Conservation (phyloP, 495 filamentous ascomycete genomes). For the Astrothelium subdiscretum region DNA sequence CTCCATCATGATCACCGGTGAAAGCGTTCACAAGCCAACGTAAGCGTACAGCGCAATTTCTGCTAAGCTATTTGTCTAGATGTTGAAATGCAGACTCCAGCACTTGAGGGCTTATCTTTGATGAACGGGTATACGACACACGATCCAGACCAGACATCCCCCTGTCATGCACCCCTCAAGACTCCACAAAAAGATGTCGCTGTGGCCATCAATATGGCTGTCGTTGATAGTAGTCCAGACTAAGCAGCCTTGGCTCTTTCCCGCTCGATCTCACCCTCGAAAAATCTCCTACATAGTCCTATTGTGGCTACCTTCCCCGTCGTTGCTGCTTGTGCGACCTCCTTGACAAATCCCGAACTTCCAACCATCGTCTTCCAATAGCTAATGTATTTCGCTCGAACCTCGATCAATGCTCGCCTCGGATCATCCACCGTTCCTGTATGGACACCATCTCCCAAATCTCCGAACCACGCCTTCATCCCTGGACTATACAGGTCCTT, state of each 20-base stretch:
- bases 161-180: no score
- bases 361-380: constrained; percentile 24
- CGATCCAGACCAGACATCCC: no score
- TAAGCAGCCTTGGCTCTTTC: constrained; percentile 11
- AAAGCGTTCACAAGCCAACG: no score
- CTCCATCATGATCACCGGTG: no score
- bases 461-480: constrained; percentile 34
- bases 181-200: no score
- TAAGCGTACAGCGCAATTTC: no score
- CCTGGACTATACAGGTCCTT: constrained; percentile 28
- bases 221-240: neutral
- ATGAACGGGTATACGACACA: no score
- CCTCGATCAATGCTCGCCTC: constrained; percentile 29
- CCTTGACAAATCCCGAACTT: constrained; percentile 19
- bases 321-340: constrained; percentile 18
- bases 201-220: no score
- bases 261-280: constrained; percentile 20
- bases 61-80: no score
- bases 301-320: constrained; percentile 24
- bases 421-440: constrained; percentile 30
- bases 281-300: constrained; percentile 21
- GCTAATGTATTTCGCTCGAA: constrained; percentile 24
- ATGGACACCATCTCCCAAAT: constrained; percentile 35
- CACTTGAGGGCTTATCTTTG: no score
- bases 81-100: no score